Evolutionary conservation across 345 rosid genomes (phyloP), one percentile per base, ranked within the genome.

Genomic region (Erucastrum elatum): DNA sequence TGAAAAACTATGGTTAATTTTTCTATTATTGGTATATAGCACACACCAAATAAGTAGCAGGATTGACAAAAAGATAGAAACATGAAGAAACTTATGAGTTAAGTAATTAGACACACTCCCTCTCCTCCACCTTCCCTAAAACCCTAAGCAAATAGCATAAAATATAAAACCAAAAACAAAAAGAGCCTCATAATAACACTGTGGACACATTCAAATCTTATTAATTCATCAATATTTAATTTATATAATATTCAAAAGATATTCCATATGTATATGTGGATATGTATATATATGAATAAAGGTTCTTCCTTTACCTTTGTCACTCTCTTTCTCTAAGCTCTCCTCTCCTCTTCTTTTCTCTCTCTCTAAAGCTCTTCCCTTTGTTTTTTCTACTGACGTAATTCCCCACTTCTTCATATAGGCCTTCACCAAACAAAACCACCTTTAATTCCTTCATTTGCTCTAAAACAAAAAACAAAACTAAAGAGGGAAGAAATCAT

Each of bases 251-350:
- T 39, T 73, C 70, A 17, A 2, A 49, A 51, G 70, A 74, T 68
- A 79, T 63, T 80, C 51, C 27, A 44, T 79, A 67, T 73, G 71
- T 59, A 69, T 63, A 41, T 30, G 71, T 75, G 30, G 69, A 66
- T 16, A 56, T 80, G 62, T 80, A 64, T 80, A 81, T 64, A 75
- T 71, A 75, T 80, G 49, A 34, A 75, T 76, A 81, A 81, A 81
- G 83, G 73, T 70, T 70, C 44, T 66, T 75, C 74, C 80, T 81
- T 81, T 81, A 75, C 51, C 80, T 75, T 81, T 81, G 83, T 75
- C 80, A 75, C 83, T 69, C 66, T 64, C 82, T 74, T 68, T 79
- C 82, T 74, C 15, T 34, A 66, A 65, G 30, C 77, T 74, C 82
- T 51, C 75, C 1, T 69, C 76, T 75, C 68, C 64, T 75, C 72